Evolutionary conservation across 305 asterid genomes (phyloP).

Genomic region (Plantago rigida): DNA sequence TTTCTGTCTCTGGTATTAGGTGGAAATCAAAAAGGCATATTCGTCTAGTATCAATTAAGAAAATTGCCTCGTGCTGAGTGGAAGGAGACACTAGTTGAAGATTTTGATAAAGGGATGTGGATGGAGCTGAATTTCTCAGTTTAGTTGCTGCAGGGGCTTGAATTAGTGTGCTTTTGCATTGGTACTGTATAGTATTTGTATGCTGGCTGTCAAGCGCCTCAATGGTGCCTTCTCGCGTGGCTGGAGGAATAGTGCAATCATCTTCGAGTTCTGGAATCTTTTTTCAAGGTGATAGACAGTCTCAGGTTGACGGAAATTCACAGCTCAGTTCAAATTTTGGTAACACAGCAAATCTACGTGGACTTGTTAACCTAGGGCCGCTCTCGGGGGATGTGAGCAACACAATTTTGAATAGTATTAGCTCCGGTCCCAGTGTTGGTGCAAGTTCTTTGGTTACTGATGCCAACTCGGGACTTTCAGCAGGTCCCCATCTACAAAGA

Average conservation of each 20-base stretch:
- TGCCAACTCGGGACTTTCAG: constrained; percentile 86
- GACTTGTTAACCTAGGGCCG: constrained; percentile 43
- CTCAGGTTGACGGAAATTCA: constrained; percentile 55
- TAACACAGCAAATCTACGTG: constrained; percentile 49
- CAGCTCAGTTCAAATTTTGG: constrained; percentile 61
- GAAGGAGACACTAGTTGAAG: background rate
- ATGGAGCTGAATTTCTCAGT: constrained; percentile 12
- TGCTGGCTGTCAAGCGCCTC: constrained; percentile 42
- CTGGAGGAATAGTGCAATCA: constrained; percentile 70
- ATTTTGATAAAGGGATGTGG: background rate
- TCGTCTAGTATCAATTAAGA: background rate
- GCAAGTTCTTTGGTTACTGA: constrained; percentile 91
- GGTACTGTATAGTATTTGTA: constrained; percentile 44
- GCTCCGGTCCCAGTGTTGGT: constrained; percentile 79
- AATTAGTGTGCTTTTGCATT: background rate
- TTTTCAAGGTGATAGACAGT: constrained; percentile 67
- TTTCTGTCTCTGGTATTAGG: background rate
- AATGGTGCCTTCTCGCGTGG: constrained; percentile 68
- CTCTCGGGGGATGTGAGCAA: constrained; percentile 55
- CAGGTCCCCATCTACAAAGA: constrained; percentile 78
- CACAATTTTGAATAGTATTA: constrained; percentile 55
- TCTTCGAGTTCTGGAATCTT: constrained; percentile 75
- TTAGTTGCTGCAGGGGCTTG: constrained; percentile 10
- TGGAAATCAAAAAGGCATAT: background rate
- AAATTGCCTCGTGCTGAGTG: background rate